A percentile compares a stretch with the other conserved stretches of the same genome.
Evolutionary conservation across 495 filamentous ascomycete species (phyloP).

Genomic region (Astrothelium macrocarpum): DNA sequence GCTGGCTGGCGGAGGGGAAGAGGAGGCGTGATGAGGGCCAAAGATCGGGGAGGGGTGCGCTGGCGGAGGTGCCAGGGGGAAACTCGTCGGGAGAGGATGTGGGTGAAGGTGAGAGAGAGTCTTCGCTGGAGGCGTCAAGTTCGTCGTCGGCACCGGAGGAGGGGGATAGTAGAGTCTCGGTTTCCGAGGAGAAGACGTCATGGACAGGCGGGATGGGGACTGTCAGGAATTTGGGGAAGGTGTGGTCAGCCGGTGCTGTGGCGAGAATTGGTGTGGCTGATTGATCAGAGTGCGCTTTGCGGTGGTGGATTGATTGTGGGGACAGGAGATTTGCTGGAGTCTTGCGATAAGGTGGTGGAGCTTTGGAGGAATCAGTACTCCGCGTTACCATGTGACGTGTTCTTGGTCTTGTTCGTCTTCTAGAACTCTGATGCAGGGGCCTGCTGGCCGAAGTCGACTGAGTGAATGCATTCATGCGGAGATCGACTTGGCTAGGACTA

Average conservation of each 20-base stretch:
- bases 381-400: conserved; percentile 7
- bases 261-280: conserved; percentile 6
- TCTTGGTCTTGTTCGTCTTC: conserved; percentile 9
- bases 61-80: conserved; percentile 8
- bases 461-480: conserved; percentile 30
- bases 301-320: background rate
- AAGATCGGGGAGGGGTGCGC: conserved; percentile 11
- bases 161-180: conserved; percentile 16
- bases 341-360: background rate
- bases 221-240: conserved; percentile 11
- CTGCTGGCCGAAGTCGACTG: background rate
- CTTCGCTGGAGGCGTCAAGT: conserved; percentile 3
- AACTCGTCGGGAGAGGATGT: background rate
- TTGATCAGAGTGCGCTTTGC: conserved; percentile 4
- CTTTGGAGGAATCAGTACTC: conserved; percentile 3
- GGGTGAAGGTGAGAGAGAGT: conserved; percentile 10
- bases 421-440: background rate
- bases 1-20: conserved; percentile 21
- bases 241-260: conserved; percentile 7
- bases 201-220: background rate
- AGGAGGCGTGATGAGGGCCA: conserved; percentile 24
- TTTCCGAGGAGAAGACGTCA: conserved; percentile 4
- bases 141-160: conserved; percentile 13
- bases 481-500: conserved; percentile 59
- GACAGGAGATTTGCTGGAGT: conserved; percentile 5